phyloP scores from a whole-genome alignment of 2,329 filamentous ascomycete species.

The Botrytis elliptica region DNA sequence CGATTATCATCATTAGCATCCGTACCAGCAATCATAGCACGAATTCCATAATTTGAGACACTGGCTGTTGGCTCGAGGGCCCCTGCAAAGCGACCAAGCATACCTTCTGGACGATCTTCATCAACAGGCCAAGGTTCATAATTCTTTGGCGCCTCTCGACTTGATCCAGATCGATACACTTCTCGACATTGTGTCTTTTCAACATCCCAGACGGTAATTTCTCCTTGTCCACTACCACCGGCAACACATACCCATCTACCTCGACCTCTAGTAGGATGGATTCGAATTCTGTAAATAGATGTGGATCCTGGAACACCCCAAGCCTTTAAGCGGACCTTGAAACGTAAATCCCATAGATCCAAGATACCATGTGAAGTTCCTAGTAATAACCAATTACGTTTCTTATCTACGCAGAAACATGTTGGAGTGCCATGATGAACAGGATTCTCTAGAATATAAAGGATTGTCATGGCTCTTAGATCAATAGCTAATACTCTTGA shows the following conservation, averaged over 20 bases:
- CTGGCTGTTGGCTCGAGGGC: slow-evolving; percentile 60
- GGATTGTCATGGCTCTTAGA: slow-evolving; percentile 76
- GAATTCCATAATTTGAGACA: slow-evolving; percentile 61
- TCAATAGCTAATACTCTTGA: slow-evolving; percentile 84
- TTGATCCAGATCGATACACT: slow-evolving; percentile 70
- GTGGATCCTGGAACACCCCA: slow-evolving; percentile 84
- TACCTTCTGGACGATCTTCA: slow-evolving; percentile 81
- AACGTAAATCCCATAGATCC: slow-evolving; percentile 95
- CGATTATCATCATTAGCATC: slow-evolving; percentile 68
- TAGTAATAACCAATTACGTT: slow-evolving; percentile 84
- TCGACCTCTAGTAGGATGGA: slow-evolving; percentile 76
- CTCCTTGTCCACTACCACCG: slow-evolving; percentile 81
- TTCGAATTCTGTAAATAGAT: slow-evolving; percentile 73
- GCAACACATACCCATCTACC: slow-evolving; percentile 86
- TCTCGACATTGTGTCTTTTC: slow-evolving; percentile 87
- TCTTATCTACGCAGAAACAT: slow-evolving; percentile 84
- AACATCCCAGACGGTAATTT: slow-evolving; percentile 93
- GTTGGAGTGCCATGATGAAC: slow-evolving; percentile 89
- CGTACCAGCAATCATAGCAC: slow-evolving; percentile 70
- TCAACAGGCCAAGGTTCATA: slow-evolving; percentile 89
- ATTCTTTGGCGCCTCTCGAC: slow-evolving; percentile 58
- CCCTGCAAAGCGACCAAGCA: slow-evolving; percentile 82
- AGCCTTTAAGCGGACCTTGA: slow-evolving; percentile 79
- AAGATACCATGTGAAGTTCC: slow-evolving; percentile 92
- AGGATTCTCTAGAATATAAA: slow-evolving; percentile 82